Conservation (phyloP, 108 stramenopile species). For the Nitzschia palea region DNA sequence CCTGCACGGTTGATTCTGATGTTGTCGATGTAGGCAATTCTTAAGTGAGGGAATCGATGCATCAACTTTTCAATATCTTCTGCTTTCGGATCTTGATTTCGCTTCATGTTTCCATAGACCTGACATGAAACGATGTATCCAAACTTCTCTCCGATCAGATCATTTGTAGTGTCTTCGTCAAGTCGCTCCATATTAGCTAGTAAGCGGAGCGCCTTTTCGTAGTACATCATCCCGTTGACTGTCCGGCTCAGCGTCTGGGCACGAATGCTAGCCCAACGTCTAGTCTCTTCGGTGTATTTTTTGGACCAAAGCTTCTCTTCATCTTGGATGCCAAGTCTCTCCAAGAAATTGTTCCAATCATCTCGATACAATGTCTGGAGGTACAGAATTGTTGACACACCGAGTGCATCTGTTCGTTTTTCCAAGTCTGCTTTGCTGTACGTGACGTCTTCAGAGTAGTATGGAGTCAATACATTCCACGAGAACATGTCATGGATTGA, state of each 20-base stretch:
- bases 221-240: slow-evolving; percentile 98
- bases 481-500: slow-evolving; percentile 95
- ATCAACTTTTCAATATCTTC: slow-evolving; percentile 96
- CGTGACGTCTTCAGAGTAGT: slow-evolving; percentile 96
- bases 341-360: slow-evolving; percentile 96
- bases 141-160: slow-evolving; percentile 94
- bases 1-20: slow-evolving; percentile 85
- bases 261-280: slow-evolving; percentile 96
- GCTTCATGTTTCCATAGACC: slow-evolving; percentile 95
- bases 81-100: slow-evolving; percentile 94
- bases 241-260: slow-evolving; percentile 96
- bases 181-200: slow-evolving; percentile 92
- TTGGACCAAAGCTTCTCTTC: slow-evolving; percentile 93
- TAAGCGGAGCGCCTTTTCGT: slow-evolving; percentile 93
- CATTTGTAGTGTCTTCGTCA: slow-evolving; percentile 87
- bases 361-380: slow-evolving; percentile 93
- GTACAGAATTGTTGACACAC: slow-evolving; percentile 94
- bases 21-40: slow-evolving; percentile 97
- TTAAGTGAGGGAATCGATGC: slow-evolving; percentile 90
- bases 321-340: slow-evolving; percentile 81
- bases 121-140: slow-evolving; percentile 97
- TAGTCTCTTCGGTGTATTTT: slow-evolving; percentile 81
- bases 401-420: slow-evolving; percentile 86
- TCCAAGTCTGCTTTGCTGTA: slow-evolving; percentile 92
- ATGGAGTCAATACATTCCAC: slow-evolving; percentile 97